These are phyloP conservation scores for Acanthamoeba lenticulata DNA, from an alignment of 208 protist species.

Conservation along the genomic window DNA sequence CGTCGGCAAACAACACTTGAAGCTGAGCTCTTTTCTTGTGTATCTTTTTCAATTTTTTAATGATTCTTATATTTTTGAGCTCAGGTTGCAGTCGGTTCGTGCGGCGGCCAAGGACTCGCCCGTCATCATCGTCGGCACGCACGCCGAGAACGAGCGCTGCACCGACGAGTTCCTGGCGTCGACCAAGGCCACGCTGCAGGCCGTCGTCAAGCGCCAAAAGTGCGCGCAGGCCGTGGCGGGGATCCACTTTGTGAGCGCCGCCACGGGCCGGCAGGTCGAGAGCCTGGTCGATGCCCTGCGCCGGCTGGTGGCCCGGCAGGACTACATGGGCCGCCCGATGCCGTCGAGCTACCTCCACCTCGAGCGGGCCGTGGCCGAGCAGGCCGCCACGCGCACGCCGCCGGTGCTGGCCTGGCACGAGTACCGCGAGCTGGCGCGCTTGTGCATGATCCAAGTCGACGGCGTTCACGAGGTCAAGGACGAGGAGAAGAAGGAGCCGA, in stretches of 20 bases:
- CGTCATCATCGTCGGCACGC: slow-evolving; percentile 23
- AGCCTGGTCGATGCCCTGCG: background rate
- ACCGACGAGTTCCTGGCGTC: background rate
- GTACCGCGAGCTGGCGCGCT: slow-evolving; percentile 1
- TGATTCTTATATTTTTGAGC: background rate
- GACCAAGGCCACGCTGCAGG: background rate
- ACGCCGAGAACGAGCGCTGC: background rate
- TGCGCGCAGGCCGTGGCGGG: background rate
- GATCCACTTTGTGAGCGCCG: slow-evolving; percentile 49
- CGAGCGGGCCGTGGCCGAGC: background rate
- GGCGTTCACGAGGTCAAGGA: no score
- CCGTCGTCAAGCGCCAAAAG: background rate
- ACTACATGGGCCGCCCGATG: slow-evolving; percentile 42
- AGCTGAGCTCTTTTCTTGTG: background rate
- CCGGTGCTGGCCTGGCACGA: slow-evolving; percentile 45
- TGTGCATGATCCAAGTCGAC: slow-evolving; percentile 16
- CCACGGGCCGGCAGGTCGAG: background rate
- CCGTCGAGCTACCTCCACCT: slow-evolving; percentile 8
- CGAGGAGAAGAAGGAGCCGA: no score
- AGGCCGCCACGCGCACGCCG: background rate
- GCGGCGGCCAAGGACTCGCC: background rate
- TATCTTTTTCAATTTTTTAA: background rate
- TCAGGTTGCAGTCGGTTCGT: slow-evolving; percentile 22
- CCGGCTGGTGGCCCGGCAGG: background rate
- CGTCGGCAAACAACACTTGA: background rate